A percentile compares a stretch with the other conserved stretches of the same genome.
phyloP scores from a whole-genome alignment of 495 filamentous ascomycete species.

The Penicillium atrosanguineum region DNA sequence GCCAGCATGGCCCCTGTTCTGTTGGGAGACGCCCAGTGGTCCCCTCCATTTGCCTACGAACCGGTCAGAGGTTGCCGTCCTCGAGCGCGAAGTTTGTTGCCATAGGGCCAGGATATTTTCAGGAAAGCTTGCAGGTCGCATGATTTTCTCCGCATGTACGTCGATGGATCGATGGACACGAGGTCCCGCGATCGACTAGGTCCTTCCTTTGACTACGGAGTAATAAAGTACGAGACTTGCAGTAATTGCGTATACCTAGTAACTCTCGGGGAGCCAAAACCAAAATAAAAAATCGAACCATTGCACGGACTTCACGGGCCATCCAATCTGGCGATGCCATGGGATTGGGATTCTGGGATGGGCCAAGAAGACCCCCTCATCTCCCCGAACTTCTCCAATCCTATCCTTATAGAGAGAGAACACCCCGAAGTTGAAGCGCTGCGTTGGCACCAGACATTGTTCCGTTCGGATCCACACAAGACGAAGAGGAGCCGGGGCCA shows the following conservation, averaged over 20 bases:
- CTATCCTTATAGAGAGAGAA: neutral
- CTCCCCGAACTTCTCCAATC: neutral
- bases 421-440: neutral
- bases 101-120: constrained; percentile 4
- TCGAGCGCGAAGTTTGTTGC: constrained; percentile 24
- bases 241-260: neutral
- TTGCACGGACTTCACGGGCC: neutral
- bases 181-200: neutral
- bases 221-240: neutral
- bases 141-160: neutral
- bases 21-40: constrained; percentile 9
- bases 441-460: constrained; percentile 10
- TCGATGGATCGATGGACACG: neutral
- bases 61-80: constrained; percentile 14
- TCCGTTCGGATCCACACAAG: neutral
- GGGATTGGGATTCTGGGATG: constrained; percentile 11
- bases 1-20: constrained; percentile 24
- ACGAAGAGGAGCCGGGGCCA: constrained; percentile 9
- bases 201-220: neutral
- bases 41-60: constrained; percentile 12
- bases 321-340: neutral
- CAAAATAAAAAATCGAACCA: neutral
- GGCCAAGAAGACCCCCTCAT: constrained; percentile 4
- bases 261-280: neutral
- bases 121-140: neutral